Conservation (phyloP, 371 early-diverging fungal genomes). For the Polyrhizophydium stewartii region DNA sequence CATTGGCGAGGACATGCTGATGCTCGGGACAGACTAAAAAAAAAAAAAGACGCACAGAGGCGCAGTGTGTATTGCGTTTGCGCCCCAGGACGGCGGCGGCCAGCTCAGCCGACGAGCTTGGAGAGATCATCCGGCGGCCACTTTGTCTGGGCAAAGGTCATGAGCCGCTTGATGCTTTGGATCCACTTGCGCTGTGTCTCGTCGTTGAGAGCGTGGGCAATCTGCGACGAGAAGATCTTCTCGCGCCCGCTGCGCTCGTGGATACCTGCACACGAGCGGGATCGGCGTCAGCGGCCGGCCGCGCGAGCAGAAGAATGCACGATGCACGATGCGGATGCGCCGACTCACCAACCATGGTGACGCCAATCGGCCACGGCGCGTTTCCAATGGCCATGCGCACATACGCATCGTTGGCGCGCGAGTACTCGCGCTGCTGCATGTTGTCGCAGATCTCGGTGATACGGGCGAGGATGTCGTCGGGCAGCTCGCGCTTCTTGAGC, state of each 20-base stretch:
- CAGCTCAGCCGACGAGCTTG: conserved; percentile 39
- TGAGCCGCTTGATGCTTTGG: conserved; percentile 93
- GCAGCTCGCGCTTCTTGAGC: conserved; percentile 72
- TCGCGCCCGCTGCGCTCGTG: conserved; percentile 96
- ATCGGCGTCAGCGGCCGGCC: conserved; percentile 2
- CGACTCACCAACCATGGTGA: conserved; percentile 68
- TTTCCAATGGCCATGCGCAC: conserved; percentile 94
- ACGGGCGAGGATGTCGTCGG: conserved; percentile 79
- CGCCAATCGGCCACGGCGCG: conserved; percentile 99
- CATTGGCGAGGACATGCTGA: not conserved
- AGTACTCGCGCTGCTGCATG: conserved; percentile 83
- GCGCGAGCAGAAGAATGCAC: not conserved
- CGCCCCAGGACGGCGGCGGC: no score
- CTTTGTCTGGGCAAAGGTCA: conserved; percentile 90
- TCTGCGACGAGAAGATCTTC: conserved; percentile 90
- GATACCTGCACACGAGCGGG: conserved; percentile 56
- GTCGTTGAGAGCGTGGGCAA: conserved; percentile 97
- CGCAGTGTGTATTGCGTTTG: not conserved
- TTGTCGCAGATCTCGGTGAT: conserved; percentile 83
- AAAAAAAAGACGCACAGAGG: no score
- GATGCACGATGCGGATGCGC: not conserved
- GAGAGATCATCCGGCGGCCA: conserved; percentile 84
- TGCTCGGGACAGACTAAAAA: no score
- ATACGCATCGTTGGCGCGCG: conserved; percentile 92
- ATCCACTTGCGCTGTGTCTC: conserved; percentile 97